phyloP scores from a whole-genome alignment of 768 basidiomycete species.

The Peribolospora kevripleyi region DNA sequence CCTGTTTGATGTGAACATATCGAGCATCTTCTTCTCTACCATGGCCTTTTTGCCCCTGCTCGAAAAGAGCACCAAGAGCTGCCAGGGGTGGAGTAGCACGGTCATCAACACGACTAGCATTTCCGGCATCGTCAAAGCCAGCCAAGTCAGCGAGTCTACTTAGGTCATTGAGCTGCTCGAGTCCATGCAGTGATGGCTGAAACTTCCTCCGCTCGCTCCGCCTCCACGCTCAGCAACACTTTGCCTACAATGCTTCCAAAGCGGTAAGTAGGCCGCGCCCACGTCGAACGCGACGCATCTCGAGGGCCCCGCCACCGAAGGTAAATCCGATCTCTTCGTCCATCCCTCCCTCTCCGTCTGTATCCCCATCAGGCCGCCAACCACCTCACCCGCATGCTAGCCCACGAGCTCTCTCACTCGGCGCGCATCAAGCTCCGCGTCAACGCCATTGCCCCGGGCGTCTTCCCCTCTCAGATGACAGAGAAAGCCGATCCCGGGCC shows the following conservation, averaged over 20 bases:
- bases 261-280: not conserved
- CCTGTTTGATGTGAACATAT: not conserved
- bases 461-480: too few relatives aligned
- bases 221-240: not conserved
- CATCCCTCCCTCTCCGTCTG: too few relatives aligned
- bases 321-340: too few relatives aligned
- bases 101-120: slow-evolving; percentile 1
- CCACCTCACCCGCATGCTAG: slow-evolving; percentile 5
- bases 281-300: too few relatives aligned
- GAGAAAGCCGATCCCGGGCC: too few relatives aligned
- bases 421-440: not conserved
- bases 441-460: too few relatives aligned
- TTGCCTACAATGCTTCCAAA: slow-evolving; percentile 4
- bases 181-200: too few relatives aligned
- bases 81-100: not conserved
- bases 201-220: too few relatives aligned
- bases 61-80: not conserved
- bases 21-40: not conserved
- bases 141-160: too few relatives aligned
- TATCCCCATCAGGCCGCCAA: not conserved
- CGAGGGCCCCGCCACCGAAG: too few relatives aligned
- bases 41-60: slow-evolving; percentile 6
- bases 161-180: too few relatives aligned
- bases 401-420: slow-evolving; percentile 1
- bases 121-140: slow-evolving; percentile 1